Percentiles rank a stretch among this genome's conserved stretches.
phyloP scores from a whole-genome alignment of 2,329 filamentous ascomycete species.

The Lasiodiplodia sp. region DNA sequence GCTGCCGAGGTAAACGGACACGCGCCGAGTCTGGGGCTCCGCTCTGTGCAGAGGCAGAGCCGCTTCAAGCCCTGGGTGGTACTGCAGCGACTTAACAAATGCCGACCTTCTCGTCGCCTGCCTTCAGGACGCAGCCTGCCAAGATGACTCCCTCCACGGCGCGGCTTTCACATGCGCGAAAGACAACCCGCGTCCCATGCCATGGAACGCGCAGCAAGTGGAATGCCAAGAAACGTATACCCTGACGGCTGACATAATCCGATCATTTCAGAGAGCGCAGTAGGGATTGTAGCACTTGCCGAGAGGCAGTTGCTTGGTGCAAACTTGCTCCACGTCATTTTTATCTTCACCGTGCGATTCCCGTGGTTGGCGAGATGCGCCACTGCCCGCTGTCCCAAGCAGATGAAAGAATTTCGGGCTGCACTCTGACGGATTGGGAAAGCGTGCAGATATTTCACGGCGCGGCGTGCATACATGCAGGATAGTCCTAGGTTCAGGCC shows the following conservation, averaged over 20 bases:
- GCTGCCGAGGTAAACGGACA: constrained; percentile 28
- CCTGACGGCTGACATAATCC: neutral
- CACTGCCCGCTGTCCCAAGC: neutral
- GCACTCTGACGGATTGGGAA: neutral
- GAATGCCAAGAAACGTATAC: neutral
- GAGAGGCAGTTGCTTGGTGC: neutral
- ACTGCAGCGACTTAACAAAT: neutral
- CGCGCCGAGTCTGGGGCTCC: constrained; percentile 13
- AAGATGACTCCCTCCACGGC: neutral
- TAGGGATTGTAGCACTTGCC: too few relatives aligned
- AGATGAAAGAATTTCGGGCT: neutral
- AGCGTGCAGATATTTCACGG: neutral
- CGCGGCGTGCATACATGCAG: neutral
- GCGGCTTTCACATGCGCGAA: constrained; percentile 15
- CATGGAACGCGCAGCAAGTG: neutral
- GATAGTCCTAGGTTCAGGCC: neutral
- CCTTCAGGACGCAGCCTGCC: neutral
- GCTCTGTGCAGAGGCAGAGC: neutral
- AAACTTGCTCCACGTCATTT: neutral
- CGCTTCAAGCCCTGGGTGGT: neutral
- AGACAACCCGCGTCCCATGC: neutral
- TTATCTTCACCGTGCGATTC: neutral
- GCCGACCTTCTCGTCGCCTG: neutral
- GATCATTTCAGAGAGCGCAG: neutral
- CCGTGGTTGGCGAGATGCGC: neutral